Evolutionary conservation across 257 asterid species (phyloP), one percentile per base, ranked within the genome.

Genomic region (Leptodermis oblonga): DNA sequence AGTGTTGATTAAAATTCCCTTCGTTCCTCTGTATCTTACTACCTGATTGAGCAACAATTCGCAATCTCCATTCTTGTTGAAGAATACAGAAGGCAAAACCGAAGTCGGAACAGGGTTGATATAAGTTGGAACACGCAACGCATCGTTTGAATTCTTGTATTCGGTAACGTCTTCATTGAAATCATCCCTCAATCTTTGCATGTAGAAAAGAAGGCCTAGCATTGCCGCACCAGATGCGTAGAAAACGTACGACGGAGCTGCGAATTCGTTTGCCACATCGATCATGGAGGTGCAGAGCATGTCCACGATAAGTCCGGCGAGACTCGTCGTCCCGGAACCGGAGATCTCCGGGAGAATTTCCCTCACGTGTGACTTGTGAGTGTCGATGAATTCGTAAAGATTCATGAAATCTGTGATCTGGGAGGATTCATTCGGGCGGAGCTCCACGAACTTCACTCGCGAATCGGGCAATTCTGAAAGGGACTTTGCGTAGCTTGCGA

Each of bases 1-100:
- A 0, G 86, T 82, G 53, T 82, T 82, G 20, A 79, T 28, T 18
- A 82, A 3, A 3, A 62, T 62, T 14, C 67, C 67, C 18, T 62
- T 62, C 0, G 67, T 37, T 37, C 41, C 31, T 10, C 58, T 72
- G 28, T 25, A 72, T 34, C 76, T 72, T 23, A 28, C 63, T 18
- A 58, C 45, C 8, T 34, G 51, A 28, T 72, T 39, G 22, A 72
- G 76, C 22, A 72, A 42, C 22, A 5, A 11, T 1, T 53, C 62
- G 26, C 58, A 51, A 8, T 36, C 65, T 6, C 37, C 76, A 15
- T 42, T 45, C 18, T 62, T 54, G 7, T 63, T 65, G 3, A 62
- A 25, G 10, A 64, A 28, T 7, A 63, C 25, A 7, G 65, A 55
- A 7, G 70, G 76, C 10, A 80, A 22, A 26, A 72, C 52, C 17